phyloP scores from a whole-genome alignment of 352 stramenopile species.

The Pythium folliculosum region DNA sequence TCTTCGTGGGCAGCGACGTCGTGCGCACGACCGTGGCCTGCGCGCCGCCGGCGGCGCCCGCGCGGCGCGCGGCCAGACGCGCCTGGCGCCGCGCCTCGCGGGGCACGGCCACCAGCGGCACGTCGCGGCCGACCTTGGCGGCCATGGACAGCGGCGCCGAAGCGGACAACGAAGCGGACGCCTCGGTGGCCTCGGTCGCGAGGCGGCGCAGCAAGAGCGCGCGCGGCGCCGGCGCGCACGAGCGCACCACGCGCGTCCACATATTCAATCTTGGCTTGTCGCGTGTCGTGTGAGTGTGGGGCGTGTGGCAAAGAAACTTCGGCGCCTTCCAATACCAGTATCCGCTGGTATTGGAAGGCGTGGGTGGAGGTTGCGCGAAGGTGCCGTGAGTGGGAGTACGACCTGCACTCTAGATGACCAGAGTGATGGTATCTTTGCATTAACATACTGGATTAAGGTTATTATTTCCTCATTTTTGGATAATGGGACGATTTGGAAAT shows the following conservation, averaged over 20 bases:
- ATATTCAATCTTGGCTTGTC: conserved; percentile 17
- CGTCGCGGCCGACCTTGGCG: conserved; percentile 49
- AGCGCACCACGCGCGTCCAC: conserved; percentile 28
- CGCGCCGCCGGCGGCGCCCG: conserved; percentile 21
- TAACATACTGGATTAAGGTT: too few species aligned
- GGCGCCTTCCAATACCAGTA: not conserved
- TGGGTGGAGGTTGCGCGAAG: conserved; percentile 33
- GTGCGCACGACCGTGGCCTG: conserved; percentile 61
- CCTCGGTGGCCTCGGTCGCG: conserved; percentile 13
- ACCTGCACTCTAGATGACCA: not conserved
- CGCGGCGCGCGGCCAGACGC: conserved; percentile 43
- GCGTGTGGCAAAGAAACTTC: not conserved
- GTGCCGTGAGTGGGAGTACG: conserved; percentile 7
- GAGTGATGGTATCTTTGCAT: conserved; percentile 4
- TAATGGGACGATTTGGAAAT: not conserved
- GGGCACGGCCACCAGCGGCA: conserved; percentile 59
- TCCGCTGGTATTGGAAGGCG: too few species aligned
- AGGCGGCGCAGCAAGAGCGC: conserved; percentile 32
- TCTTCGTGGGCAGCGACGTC: conserved; percentile 70
- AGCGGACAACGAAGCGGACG: not conserved
- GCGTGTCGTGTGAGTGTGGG: not conserved
- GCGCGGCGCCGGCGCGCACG: conserved; percentile 14
- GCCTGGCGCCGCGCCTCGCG: conserved; percentile 61
- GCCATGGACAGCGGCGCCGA: conserved; percentile 13
- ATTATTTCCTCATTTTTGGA: not conserved